phyloP scores from a whole-genome alignment of 352 stramenopile genomes.

The Globisporangium camurandrum region DNA sequence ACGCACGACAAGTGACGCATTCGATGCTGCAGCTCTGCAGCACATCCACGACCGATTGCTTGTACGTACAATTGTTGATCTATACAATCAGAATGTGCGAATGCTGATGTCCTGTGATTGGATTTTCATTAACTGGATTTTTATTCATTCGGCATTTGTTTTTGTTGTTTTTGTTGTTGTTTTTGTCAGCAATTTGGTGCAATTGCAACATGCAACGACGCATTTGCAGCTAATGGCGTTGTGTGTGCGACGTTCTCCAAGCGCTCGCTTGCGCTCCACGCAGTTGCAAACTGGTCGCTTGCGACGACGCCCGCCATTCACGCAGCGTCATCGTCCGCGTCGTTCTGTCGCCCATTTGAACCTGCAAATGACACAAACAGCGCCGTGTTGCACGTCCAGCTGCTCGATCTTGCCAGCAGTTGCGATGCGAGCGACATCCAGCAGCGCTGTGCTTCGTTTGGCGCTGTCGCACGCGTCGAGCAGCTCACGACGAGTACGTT shows the following conservation, averaged over 20 bases:
- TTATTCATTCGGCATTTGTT: neutral
- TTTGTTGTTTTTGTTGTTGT: neutral
- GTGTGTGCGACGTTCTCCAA: constrained; percentile 76
- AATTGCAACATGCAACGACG: constrained; percentile 37
- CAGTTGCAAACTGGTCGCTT: constrained; percentile 34
- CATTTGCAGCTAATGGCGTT: constrained; percentile 43
- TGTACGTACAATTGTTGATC: neutral
- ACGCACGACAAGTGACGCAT: constrained; percentile 22
- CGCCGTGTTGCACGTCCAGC: constrained; percentile 44
- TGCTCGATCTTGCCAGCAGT: constrained; percentile 22
- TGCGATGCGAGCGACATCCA: constrained; percentile 61
- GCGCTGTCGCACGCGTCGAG: constrained; percentile 66
- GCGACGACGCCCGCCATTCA: neutral
- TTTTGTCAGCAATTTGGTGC: constrained; percentile 45
- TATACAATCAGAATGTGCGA: neutral
- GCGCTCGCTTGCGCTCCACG: constrained; percentile 50
- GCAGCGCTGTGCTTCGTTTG: too few relatives aligned
- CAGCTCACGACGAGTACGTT: constrained; percentile 40
- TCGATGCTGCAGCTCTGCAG: constrained; percentile 30
- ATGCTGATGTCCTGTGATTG: neutral
- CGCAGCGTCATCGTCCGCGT: constrained; percentile 9
- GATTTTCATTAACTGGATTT: too few relatives aligned
- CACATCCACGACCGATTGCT: constrained; percentile 25
- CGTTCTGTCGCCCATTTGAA: constrained; percentile 71
- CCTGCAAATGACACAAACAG: constrained; percentile 52